phyloP scores from a whole-genome alignment of 306 rosid genomes.

The Cicer cuneatum region DNA sequence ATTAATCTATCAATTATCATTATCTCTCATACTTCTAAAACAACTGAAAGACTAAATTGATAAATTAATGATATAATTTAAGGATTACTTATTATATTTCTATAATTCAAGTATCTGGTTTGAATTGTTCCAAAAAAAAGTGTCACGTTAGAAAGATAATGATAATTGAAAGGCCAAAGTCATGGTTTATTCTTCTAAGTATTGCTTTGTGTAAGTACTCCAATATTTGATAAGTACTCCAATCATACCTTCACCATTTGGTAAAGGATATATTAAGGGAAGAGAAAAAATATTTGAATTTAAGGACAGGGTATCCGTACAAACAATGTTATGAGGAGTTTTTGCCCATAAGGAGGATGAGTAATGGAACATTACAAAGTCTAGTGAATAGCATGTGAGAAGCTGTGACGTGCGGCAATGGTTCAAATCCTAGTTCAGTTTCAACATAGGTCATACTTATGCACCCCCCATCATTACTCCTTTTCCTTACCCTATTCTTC shows the following conservation, averaged over 20 bases:
- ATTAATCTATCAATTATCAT: too few relatives aligned
- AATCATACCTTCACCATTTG: background rate
- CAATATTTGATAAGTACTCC: too few relatives aligned
- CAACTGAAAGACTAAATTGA: too few relatives aligned
- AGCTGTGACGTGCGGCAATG: conserved; percentile 47
- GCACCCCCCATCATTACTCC: conserved; percentile 51
- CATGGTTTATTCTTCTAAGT: too few relatives aligned
- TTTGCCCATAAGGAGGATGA: conserved; percentile 4
- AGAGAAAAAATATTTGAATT: conserved; percentile 30
- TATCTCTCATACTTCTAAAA: too few relatives aligned
- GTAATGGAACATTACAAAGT: conserved; percentile 46
- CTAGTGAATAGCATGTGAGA: conserved; percentile 52
- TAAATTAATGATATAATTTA: too few relatives aligned
- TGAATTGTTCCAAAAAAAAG: too few relatives aligned
- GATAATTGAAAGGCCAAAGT: too few relatives aligned
- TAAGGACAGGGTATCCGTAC: conserved; percentile 34
- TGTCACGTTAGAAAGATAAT: too few relatives aligned
- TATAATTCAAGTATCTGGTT: too few relatives aligned
- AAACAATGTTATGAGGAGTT: conserved; percentile 24
- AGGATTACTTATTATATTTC: too few relatives aligned
- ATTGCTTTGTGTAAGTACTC: too few relatives aligned
- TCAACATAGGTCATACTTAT: conserved; percentile 51
- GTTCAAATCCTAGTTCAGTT: conserved; percentile 54
- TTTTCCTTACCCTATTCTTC: conserved; percentile 47
- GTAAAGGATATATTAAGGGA: conserved; percentile 24